Conservation (phyloP, 2,329 filamentous ascomycete species). For the Thermochaetoides dissita region DNA sequence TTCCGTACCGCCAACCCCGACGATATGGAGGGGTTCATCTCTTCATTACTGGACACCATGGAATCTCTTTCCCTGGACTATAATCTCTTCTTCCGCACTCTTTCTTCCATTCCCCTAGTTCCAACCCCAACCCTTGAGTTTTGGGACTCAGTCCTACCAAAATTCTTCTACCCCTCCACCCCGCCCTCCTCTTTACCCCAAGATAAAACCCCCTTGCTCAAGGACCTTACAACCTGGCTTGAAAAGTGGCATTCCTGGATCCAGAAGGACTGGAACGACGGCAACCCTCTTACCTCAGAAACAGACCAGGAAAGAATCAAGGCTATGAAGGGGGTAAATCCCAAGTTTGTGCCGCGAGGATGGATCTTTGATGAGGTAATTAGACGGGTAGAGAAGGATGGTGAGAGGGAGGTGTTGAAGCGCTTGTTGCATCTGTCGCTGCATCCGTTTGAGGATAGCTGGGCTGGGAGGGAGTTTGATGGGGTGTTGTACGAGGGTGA, state of each 20-base stretch:
- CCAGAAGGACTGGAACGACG: slow-evolving; percentile 47
- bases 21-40: slow-evolving; percentile 72
- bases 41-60: slow-evolving; percentile 67
- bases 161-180: slow-evolving; percentile 33
- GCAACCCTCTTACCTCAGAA: slow-evolving; percentile 17
- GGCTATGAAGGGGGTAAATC: slow-evolving; percentile 78
- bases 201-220: slow-evolving; percentile 50
- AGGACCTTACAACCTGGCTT: slow-evolving; percentile 52
- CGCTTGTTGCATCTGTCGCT: slow-evolving; percentile 71
- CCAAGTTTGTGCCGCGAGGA: slow-evolving; percentile 77
- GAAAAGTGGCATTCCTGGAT: slow-evolving; percentile 60
- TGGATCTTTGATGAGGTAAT: slow-evolving; percentile 95
- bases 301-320: slow-evolving; percentile 48
- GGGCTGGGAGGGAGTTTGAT: slow-evolving; percentile 41
- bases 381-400: slow-evolving; percentile 68
- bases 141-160: not conserved
- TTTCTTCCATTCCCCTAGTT: slow-evolving; percentile 48
- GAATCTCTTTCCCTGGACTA: slow-evolving; percentile 80
- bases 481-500: slow-evolving; percentile 35
- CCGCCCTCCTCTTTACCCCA: slow-evolving; percentile 67
- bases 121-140: slow-evolving; percentile 52
- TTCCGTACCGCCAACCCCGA: slow-evolving; percentile 52
- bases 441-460: slow-evolving; percentile 69
- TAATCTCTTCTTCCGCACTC: slow-evolving; percentile 77
- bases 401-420: slow-evolving; percentile 64